A percentile compares a stretch with the other conserved stretches of the same genome.
These are phyloP conservation scores for Canavalia ensiformis DNA, from an alignment of 306 rosid species.

Conservation along the genomic window DNA sequence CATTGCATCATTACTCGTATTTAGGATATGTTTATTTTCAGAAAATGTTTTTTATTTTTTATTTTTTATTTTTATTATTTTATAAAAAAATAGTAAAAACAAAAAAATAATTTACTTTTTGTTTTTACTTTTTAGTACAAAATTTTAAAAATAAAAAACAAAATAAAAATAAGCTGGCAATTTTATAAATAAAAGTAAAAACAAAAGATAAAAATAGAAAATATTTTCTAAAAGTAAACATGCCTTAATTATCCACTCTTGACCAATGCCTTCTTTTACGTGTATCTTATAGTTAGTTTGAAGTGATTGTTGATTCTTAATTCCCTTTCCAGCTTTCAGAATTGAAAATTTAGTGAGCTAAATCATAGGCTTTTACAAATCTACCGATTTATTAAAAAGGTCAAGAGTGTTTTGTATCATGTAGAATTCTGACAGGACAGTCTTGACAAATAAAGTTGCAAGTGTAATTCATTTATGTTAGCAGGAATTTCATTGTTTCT, in stretches of 20 bases:
- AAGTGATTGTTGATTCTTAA: constrained; percentile 44
- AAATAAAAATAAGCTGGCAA: too few species aligned
- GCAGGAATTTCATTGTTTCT: constrained; percentile 26
- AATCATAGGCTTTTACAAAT: constrained; percentile 37
- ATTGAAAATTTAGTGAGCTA: constrained; percentile 36
- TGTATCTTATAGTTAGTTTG: constrained; percentile 40
- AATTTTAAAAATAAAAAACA: too few species aligned
- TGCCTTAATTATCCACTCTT: constrained; percentile 57
- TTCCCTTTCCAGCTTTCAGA: constrained; percentile 36
- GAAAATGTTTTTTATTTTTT: too few species aligned
- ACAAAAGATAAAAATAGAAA: too few species aligned
- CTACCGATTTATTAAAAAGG: constrained; percentile 39
- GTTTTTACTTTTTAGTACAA: too few species aligned
- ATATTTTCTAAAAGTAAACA: too few species aligned
- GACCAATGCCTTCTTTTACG: not conserved
- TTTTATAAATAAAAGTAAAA: too few species aligned
- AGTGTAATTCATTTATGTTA: constrained; percentile 12
- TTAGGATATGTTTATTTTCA: too few species aligned
- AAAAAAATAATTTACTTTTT: too few species aligned
- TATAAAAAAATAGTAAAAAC: too few species aligned
- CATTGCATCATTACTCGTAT: constrained; percentile 88
- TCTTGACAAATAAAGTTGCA: constrained; percentile 28
- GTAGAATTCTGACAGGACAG: constrained; percentile 32
- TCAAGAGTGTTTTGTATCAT: constrained; percentile 34
- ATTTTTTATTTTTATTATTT: too few species aligned